These are phyloP conservation scores for Baorangia bicolor DNA, from an alignment of 768 basidiomycete genomes.

Conservation along the genomic window DNA sequence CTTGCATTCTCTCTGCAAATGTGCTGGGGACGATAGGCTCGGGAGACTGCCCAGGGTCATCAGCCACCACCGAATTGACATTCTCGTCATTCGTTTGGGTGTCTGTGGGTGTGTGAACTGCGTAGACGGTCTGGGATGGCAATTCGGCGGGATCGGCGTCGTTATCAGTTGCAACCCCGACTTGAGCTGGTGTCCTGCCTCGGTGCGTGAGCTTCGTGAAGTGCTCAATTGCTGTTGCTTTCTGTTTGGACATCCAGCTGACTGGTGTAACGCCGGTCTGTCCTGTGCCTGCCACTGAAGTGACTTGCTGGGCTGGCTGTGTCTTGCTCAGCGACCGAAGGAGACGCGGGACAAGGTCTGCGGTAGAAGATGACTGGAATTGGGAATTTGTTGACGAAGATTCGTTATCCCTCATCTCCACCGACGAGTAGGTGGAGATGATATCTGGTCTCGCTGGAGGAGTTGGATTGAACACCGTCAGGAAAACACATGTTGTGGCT, in stretches of 20 bases:
- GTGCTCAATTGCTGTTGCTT: slow-evolving; percentile 10
- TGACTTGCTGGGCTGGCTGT: slow-evolving; percentile 15
- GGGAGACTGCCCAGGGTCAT: slow-evolving; percentile 23
- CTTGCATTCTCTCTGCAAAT: slow-evolving; percentile 53
- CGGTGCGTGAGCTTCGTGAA: slow-evolving; percentile 20
- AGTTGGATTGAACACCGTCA: background rate
- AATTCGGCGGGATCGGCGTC: slow-evolving; percentile 4
- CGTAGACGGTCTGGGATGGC: slow-evolving; percentile 2
- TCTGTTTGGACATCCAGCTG: slow-evolving; percentile 18
- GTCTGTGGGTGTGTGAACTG: slow-evolving; percentile 8
- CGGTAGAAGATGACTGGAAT: background rate
- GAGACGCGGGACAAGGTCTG: slow-evolving; percentile 8
- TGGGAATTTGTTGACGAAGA: background rate
- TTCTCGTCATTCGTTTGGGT: slow-evolving; percentile 1
- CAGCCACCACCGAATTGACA: slow-evolving; percentile 3
- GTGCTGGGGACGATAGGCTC: slow-evolving; percentile 35
- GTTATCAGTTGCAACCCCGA: background rate
- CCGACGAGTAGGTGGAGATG: background rate
- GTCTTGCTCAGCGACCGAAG: slow-evolving; percentile 24
- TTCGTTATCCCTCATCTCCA: slow-evolving; percentile 7
- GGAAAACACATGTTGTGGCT: slow-evolving; percentile 14
- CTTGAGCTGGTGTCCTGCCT: slow-evolving; percentile 1
- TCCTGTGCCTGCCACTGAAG: slow-evolving; percentile 2
- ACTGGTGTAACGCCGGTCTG: slow-evolving; percentile 1
- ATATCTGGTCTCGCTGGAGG: background rate